Evolutionary conservation across 192 early-diverging fungal genomes (phyloP).

Genomic region (Funneliformis geosporum): DNA sequence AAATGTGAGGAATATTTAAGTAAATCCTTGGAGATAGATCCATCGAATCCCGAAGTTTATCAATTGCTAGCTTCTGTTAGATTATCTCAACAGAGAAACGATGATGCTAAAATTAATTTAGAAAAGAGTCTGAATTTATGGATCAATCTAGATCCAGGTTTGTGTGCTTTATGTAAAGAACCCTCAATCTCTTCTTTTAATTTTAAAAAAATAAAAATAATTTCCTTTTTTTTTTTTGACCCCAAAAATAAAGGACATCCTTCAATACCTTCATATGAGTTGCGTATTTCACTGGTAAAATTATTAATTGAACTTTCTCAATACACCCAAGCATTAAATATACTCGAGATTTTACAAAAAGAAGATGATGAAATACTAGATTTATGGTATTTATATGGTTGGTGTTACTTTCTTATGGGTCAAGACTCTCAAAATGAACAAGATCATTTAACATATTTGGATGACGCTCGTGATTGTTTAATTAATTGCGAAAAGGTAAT

Average conservation of each 20-base stretch:
- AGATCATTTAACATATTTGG: conserved; percentile 55
- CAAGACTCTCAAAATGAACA: conserved; percentile 55
- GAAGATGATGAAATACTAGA: conserved; percentile 95
- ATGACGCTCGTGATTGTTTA: conserved; percentile 80
- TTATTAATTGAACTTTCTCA: conserved; percentile 83
- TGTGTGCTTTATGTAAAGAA: neutral
- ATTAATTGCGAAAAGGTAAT: conserved; percentile 65
- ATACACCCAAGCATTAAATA: conserved; percentile 74
- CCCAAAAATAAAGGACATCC: conserved; percentile 38
- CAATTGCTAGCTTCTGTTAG: conserved; percentile 89
- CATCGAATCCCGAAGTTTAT: conserved; percentile 79
- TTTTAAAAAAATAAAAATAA: conserved; percentile 22
- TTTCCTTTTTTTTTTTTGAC: conserved; percentile 18
- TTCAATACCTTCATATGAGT: conserved; percentile 77
- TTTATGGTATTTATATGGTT: conserved; percentile 94
- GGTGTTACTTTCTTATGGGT: conserved; percentile 82
- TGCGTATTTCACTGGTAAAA: conserved; percentile 80
- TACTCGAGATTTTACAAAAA: conserved; percentile 78
- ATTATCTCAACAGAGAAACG: conserved; percentile 77
- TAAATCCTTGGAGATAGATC: conserved; percentile 68
- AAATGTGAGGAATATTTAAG: conserved; percentile 75
- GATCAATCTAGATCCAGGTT: conserved; percentile 56
- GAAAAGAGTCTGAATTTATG: conserved; percentile 72
- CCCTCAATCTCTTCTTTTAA: neutral
- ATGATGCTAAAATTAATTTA: conserved; percentile 75